Base-by-base conservation (phyloP, 176 grass and related monocot species). In the Zizania latifolia region DNA sequence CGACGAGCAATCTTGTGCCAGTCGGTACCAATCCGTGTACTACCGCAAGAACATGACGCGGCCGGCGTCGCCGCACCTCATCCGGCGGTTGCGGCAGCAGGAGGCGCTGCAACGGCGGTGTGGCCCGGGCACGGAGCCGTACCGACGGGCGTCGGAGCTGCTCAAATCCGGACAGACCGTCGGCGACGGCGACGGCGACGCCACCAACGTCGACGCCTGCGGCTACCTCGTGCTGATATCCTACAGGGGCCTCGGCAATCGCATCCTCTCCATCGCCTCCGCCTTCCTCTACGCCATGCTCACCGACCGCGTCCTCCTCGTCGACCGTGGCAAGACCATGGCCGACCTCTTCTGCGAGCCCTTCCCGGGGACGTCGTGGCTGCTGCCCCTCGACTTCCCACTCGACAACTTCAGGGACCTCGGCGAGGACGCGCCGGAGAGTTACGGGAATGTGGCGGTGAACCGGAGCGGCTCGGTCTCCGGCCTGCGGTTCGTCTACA, bases 261-360 rank as follows among this genome's bases (percentile, higher is more conserved):
- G 87, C 24, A 64, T 90, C 14, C 27, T 90, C 32, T 66, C 83
- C 37, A 71, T 82, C 10, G 72, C 50, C 29, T 85, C 82, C 6
- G 39, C 77, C 4, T 89, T 89, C 78, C 71, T 89, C 4, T 89
- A 84, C 43, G 62, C 82, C 8, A 36, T 85, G 43, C 87, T 89
- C 62, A 89, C 78, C 12, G 33, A 74, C 28, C 72, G 76, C 34
- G 87, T 86, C 10, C 51, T 89, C 21, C 70, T 89, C 12, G 24
- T 89, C 58, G 69, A 89, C 50, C 38, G 71, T 5, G 48, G 48
- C 38, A 28, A 11, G 4, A 68, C 65, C 33, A 62, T 86, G 58
- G 24, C 21, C 11, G 92, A 81, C 58, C 34, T 94, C 10, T 80
- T 93, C 74, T 93, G 91, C 40, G 88, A 93, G 77, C 87, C 90